Base-by-base conservation (phyloP, 2,329 filamentous ascomycete species). In the Aspergillus novoparasiticus region DNA sequence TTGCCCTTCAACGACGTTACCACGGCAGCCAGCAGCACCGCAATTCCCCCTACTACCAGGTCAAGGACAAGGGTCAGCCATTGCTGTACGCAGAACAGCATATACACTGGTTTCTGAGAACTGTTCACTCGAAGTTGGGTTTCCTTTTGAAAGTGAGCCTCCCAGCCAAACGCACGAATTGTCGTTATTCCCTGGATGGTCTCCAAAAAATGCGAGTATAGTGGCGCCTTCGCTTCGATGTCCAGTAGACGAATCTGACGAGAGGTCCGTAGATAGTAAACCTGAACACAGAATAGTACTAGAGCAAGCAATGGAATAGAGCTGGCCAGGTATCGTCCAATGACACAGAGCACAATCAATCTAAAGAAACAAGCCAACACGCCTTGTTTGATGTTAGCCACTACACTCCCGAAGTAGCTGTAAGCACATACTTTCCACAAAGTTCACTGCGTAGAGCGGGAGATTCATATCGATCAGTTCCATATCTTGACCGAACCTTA, bases 91-190 rank as follows among this genome's bases (percentile, higher is more conserved):
- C 77, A 78, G 21, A 78, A 78, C 10, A 82, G 71, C 8, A 82
- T 75, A 66, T 83, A 83, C 64, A 78, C 80, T 4, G 81, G 80
- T 5, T 74, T 72, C 60, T 83, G 81, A 6, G 77, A 79, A n/a
- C 70, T 65, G 60, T 83, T 78, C 8, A 83, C 72, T 23, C 77
- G 63, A 2, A 68, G 59, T 0, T 78, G 71, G 2, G 76, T 79
- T 34, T 79, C 79, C 14, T 77, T 65, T 1, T 76, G 71, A 30
- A 82, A 76, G 1, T 73, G 70, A 2, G 66, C 63, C 19, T 78
- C 75, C 83, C 83, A 85, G 1, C 77, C 78, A 58, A 84, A 85
- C 0, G 84, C 80, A 8, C 83, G 80, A 26, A 87, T 80, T 0
- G 83, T 85, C 0, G 76, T 65, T 0, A 85, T 66, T 0, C 84